These are phyloP conservation scores for Ogataea pini DNA, from an alignment of 805 yeast genomes.

Conservation along the genomic window DNA sequence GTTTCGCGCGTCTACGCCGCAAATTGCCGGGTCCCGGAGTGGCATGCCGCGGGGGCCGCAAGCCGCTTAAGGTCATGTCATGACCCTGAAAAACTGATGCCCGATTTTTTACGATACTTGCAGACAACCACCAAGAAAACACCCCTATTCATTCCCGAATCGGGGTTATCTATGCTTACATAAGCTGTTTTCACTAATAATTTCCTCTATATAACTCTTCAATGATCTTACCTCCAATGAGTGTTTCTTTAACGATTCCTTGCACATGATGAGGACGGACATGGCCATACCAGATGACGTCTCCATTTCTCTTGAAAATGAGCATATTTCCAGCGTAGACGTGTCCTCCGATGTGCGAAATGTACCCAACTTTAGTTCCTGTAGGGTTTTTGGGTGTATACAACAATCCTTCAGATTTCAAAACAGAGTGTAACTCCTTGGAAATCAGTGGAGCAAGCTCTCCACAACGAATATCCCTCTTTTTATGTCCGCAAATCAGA, in stretches of 20 bases:
- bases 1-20: too few species aligned
- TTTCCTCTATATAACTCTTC: conserved; percentile 57
- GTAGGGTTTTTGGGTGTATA: conserved; percentile 22
- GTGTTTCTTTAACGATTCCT: conserved; percentile 58
- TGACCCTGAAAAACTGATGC: neutral
- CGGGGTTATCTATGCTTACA: conserved; percentile 5
- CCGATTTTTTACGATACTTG: conserved; percentile 6
- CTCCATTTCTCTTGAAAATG: conserved; percentile 47
- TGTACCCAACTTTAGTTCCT: conserved; percentile 44
- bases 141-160: conserved; percentile 2
- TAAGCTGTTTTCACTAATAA: neutral
- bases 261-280: conserved; percentile 68
- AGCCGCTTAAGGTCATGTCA: conserved; percentile 4
- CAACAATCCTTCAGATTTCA: conserved; percentile 37
- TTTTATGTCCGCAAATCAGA: conserved; percentile 65
- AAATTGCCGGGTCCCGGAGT: conserved; percentile 1
- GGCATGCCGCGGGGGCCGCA: conserved; percentile 4
- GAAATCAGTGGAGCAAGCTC: conserved; percentile 57
- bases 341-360: conserved; percentile 86
- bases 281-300: conserved; percentile 73
- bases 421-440: conserved; percentile 49
- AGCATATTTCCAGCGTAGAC: conserved; percentile 82
- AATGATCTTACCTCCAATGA: conserved; percentile 50
- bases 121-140: too few species aligned
- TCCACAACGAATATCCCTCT: conserved; percentile 70